Evolutionary conservation across 2,329 filamentous ascomycete species (phyloP).

Genomic region (Fusarium sp.): DNA sequence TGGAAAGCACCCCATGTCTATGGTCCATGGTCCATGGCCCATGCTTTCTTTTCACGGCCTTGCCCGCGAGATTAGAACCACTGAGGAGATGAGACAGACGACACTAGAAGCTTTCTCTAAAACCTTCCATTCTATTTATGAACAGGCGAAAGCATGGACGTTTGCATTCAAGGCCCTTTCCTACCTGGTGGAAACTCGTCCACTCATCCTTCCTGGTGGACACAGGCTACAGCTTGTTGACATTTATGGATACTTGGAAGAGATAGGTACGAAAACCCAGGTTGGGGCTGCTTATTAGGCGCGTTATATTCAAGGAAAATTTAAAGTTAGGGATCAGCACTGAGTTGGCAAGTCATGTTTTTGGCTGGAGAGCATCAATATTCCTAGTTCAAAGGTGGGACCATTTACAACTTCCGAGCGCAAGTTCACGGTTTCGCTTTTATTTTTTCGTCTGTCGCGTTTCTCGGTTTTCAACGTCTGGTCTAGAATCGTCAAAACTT

Average conservation of each 20-base stretch:
- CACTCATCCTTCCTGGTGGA: slow-evolving; percentile 19
- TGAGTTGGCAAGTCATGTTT: slow-evolving; percentile 34
- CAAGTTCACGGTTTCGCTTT: slow-evolving; percentile 17
- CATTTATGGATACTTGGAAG: slow-evolving; percentile 13
- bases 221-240: slow-evolving; percentile 12
- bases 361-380: neutral
- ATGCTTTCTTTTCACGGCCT: slow-evolving; percentile 39
- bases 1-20: slow-evolving; percentile 12
- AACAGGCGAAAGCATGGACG: slow-evolving; percentile 20
- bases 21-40: slow-evolving; percentile 13
- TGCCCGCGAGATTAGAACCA: slow-evolving; percentile 35
- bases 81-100: slow-evolving; percentile 20
- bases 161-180: slow-evolving; percentile 17
- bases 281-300: neutral
- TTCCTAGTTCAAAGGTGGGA: neutral
- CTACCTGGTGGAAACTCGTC: slow-evolving; percentile 1
- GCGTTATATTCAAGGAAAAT: slow-evolving; percentile 21
- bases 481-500: slow-evolving; percentile 14
- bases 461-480: neutral
- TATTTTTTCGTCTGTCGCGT: neutral
- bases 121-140: slow-evolving; percentile 38
- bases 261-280: neutral
- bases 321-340: slow-evolving; percentile 30
- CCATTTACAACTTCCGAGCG: slow-evolving; percentile 27
- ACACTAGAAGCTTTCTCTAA: slow-evolving; percentile 31